Evolutionary conservation across 1,284 basidiomycete genomes (phyloP), one percentile per base, ranked within the genome.

Genomic region (Tilletia indica): DNA sequence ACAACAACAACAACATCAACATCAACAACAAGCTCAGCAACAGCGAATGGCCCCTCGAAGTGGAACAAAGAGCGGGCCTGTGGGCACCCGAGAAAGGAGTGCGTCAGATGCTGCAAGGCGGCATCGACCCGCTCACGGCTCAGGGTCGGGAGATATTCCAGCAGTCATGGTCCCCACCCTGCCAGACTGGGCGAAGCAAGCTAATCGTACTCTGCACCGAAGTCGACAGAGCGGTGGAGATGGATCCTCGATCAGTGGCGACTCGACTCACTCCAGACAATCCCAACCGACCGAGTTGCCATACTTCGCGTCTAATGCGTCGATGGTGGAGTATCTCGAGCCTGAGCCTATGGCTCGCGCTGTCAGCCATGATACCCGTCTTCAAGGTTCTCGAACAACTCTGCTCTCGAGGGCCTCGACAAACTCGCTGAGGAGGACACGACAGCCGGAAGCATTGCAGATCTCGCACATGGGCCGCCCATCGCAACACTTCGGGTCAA

Each of bases 131-230:
- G 14, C 31, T n/a, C 36, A 34, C 31, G 36, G 36, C 36, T 34
- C 36, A 19, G 31, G 34, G 1, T 64, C 61, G 19, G 61, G 61
- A 19, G 61, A 42, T n/a, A 36, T 38, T 64, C 36, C 31, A 12
- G 31, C 19, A 39, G 31, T 36, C 61, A 39, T 38, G 34, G 61
- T 64, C 12, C 61, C 61, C n/a, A 21, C 38, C 36, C 34, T 64
- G 38, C 61, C 61, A 42, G 61, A 64, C 34, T 64, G 61, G 61
- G 61, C 61, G 0, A 64, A 64, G 36, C 61, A 42, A 36, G 34
- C 31, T 1, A 64, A 64, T n/a, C 61, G 36, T 14, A 39, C 61
- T 16, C 61, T 64, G 2, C 61, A 64, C 3, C 61, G 39, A 14
- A 39, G 61, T 38, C 31, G 61, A 5, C 61, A 34, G n/a, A 34